Conservation (phyloP, 164 flowering plant species). For the Aristolochia contorta region DNA sequence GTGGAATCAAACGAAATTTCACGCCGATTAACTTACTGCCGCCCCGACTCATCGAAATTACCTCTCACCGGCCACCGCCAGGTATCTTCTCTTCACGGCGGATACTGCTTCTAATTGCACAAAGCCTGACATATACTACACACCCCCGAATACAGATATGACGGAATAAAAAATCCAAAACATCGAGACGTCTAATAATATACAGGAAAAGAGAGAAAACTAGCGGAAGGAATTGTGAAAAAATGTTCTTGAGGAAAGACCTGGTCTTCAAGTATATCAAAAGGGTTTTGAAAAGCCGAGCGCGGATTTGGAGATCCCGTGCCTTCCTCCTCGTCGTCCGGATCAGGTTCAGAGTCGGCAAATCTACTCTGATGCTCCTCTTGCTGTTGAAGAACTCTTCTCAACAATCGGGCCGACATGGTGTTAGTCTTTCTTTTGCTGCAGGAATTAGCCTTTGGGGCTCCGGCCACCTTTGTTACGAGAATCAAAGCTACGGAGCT, state of each 20-base stretch:
- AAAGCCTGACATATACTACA: neutral
- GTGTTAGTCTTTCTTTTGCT: neutral
- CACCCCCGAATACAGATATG: neutral
- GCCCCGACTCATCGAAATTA: too few species aligned
- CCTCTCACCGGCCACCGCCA: neutral
- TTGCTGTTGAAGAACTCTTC: slow-evolving; percentile 32
- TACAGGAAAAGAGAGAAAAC: neutral
- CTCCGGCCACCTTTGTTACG: neutral
- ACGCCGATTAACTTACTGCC: too few species aligned
- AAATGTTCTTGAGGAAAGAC: slow-evolving; percentile 1
- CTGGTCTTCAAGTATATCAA: slow-evolving; percentile 34
- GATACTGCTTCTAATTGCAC: neutral
- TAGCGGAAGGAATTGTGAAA: neutral
- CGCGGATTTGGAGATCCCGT: slow-evolving; percentile 14
- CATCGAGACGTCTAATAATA: neutral
- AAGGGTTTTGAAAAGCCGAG: slow-evolving; percentile 25
- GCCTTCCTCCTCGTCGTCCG: slow-evolving; percentile 13
- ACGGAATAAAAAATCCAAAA: neutral
- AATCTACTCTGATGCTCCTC: slow-evolving; percentile 21
- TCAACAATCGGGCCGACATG: slow-evolving; percentile 33
- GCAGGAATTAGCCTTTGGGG: neutral
- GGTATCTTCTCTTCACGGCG: neutral
- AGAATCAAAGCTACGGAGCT: neutral
- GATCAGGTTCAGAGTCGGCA: slow-evolving; percentile 1
- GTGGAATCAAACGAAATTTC: too few species aligned